Percentiles rank a stretch among this genome's conserved stretches.
These are phyloP conservation scores for Phytophthora chlamydospora DNA, from an alignment of 352 stramenopile genomes.

Conservation along the genomic window DNA sequence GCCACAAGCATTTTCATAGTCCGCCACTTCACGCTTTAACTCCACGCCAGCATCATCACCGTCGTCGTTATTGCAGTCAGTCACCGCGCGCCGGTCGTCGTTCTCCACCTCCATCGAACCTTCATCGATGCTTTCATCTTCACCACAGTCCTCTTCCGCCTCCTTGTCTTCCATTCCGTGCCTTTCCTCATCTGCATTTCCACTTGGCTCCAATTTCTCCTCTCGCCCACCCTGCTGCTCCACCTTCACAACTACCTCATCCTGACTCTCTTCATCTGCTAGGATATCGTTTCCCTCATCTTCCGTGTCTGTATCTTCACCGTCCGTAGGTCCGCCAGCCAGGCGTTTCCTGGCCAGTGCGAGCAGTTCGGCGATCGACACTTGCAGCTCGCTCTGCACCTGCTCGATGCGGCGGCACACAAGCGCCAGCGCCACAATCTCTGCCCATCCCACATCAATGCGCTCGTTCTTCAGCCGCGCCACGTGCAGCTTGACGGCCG, in stretches of 20 bases:
- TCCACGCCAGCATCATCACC: too few relatives aligned
- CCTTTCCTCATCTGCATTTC: not conserved
- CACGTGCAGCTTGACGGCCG: constrained; percentile 21
- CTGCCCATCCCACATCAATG: not conserved
- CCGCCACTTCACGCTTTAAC: too few relatives aligned
- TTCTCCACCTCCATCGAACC: not conserved
- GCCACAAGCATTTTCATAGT: too few relatives aligned
- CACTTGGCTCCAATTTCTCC: not conserved
- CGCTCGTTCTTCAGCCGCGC: not conserved
- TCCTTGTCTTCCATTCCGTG: not conserved
- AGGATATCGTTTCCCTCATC: not conserved
- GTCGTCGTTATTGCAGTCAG: too few relatives aligned
- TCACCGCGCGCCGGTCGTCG: too few relatives aligned
- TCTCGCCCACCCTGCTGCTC: not conserved
- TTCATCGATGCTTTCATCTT: not conserved
- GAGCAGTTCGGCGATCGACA: constrained; percentile 19
- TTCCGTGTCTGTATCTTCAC: constrained; percentile 11
- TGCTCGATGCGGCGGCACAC: constrained; percentile 18
- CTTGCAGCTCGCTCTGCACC: constrained; percentile 14
- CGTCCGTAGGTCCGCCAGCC: not conserved
- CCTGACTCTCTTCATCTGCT: constrained; percentile 1
- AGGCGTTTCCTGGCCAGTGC: constrained; percentile 9
- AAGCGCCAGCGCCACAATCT: constrained; percentile 8
- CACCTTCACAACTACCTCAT: not conserved
- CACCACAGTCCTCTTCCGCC: not conserved